Base-by-base conservation (phyloP, 176 grass and related monocot genomes). In the Musa beccarii region DNA sequence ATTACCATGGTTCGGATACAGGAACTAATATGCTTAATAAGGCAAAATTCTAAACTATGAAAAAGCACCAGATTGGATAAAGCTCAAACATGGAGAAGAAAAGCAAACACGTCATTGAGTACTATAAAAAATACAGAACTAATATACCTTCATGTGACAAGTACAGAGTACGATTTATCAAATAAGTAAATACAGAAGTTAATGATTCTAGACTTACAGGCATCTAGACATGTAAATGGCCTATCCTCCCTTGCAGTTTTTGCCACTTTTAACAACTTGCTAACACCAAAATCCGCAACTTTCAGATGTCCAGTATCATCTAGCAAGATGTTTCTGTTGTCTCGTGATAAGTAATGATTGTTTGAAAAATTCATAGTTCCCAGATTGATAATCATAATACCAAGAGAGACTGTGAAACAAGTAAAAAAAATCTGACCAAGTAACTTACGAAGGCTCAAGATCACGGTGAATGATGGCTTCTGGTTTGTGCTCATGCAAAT, bases 231-330 rank as follows among this genome's bases (percentile, higher is more conserved):
- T 71, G 82, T 83, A 22, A 94, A 65, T 7, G 83, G 86, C 54
- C 14, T 90, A 51, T 87, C 85, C 77, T 91, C 95, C 86, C 72
- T 87, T 82, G 91, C 63, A 79, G 85, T 90, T 79, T 51, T 94
- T 82, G 79, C 83, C 88, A 86, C 90, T 81, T 94, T 94, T 80
- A 91, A 66, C 80, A 90, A 90, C 76, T 94, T 94, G 79, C 90
- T 94, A 25, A 94, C 75, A 82, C 80, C 95, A 79, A 99, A 99
- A 84, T 99, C 95, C 76, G 95, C 95, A 59, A 99, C 95, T 84
- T 99, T 99, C 63, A 99, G 79, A 91, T 94, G 91, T 51, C 90
- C 95, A 67, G 88, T 89, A 85, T 94, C 90, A 79, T 99, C 95
- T 78, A 86, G 86, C 78, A 99, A 73, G 81, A 99, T 89, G 77